phyloP scores from a whole-genome alignment of 495 filamentous ascomycete genomes.

The Cercophora scortea region DNA sequence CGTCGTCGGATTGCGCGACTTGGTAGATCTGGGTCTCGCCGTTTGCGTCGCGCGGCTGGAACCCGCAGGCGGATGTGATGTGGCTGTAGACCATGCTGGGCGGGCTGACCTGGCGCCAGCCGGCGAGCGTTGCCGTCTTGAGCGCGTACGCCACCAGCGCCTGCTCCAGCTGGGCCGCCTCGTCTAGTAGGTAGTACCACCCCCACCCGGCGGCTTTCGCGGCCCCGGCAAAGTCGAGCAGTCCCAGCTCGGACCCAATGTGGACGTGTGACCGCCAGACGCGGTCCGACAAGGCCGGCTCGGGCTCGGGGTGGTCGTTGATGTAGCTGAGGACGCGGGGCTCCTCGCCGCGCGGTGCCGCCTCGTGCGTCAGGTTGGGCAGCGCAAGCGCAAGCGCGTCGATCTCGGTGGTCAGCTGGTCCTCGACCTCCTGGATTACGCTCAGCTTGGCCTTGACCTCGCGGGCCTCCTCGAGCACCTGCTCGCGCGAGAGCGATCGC shows the following conservation, averaged over 20 bases:
- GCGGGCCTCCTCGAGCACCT: constrained; percentile 58
- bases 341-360: constrained; percentile 65
- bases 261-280: constrained; percentile 66
- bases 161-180: constrained; percentile 84
- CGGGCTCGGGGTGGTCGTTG: constrained; percentile 60
- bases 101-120: constrained; percentile 70
- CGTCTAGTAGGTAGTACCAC: constrained; percentile 90
- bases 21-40: constrained; percentile 87
- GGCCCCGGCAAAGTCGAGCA: constrained; percentile 80
- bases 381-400: constrained; percentile 66
- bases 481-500: constrained; percentile 28
- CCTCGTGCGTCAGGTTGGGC: constrained; percentile 73
- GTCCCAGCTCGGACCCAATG: constrained; percentile 68
- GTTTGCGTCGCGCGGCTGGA: constrained; percentile 83
- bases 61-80: constrained; percentile 83
- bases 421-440: constrained; percentile 52
- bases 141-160: constrained; percentile 85
- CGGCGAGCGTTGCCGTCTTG: constrained; percentile 54
- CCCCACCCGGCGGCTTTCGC: constrained; percentile 83
- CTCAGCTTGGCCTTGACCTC: constrained; percentile 58
- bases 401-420: constrained; percentile 56
- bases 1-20: constrained; percentile 53
- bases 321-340: constrained; percentile 54
- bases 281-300: constrained; percentile 39
- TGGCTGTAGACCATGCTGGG: constrained; percentile 89